These are phyloP conservation scores for Acacia crassicarpa DNA, from an alignment of 306 rosid genomes.

Conservation along the genomic window DNA sequence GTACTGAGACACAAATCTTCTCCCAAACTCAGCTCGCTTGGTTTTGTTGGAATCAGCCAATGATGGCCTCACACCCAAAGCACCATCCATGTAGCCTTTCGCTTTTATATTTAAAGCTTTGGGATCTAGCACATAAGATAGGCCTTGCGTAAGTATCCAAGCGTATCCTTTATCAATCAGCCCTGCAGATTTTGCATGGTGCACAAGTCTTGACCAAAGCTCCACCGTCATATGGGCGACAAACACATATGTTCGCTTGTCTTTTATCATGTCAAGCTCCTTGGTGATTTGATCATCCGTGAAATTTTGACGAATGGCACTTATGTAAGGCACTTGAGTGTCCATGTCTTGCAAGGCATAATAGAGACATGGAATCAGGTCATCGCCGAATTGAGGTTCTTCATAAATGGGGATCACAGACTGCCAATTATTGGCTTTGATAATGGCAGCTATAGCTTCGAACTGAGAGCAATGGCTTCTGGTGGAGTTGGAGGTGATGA, in stretches of 20 bases:
- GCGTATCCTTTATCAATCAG: conserved; percentile 36
- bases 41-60: background rate
- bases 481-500: background rate
- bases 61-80: background rate
- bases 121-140: conserved; percentile 31
- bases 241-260: conserved; percentile 22
- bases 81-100: background rate
- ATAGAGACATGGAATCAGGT: background rate
- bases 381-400: background rate
- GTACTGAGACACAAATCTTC: background rate
- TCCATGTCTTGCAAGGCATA: background rate
- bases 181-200: conserved; percentile 22
- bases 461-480: background rate
- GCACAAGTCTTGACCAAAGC: conserved; percentile 22
- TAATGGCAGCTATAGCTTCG: background rate
- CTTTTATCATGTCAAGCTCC: background rate
- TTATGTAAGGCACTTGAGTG: background rate
- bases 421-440: background rate
- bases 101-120: background rate
- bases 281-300: background rate
- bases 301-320: conserved; percentile 18
- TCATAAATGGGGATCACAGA: background rate
- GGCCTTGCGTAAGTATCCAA: conserved; percentile 28
- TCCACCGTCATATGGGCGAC: conserved; percentile 37
- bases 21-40: background rate